Conservation (phyloP, 345 rosid genomes). For the Diplotaxis tenuifolia region DNA sequence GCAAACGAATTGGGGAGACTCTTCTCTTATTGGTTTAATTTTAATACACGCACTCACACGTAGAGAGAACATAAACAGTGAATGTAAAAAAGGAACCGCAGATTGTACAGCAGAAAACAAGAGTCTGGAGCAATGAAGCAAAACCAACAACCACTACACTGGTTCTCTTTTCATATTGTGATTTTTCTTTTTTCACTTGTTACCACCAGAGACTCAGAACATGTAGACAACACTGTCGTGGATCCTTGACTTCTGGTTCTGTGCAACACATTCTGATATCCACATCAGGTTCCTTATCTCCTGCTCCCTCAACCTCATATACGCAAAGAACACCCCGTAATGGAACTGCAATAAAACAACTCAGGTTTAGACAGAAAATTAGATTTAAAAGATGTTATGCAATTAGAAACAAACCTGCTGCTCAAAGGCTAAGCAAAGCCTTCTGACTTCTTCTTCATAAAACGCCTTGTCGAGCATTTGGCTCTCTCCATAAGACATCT, state of each 20-base stretch:
- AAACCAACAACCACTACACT: conserved; percentile 6
- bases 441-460: conserved; percentile 96
- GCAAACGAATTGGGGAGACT: conserved; percentile 12
- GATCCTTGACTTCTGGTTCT: conserved; percentile 96
- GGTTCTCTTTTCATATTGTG: too few relatives aligned
- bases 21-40: background rate
- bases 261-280: conserved; percentile 98
- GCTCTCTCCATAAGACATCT: conserved; percentile 91
- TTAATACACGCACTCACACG: conserved; percentile 20
- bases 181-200: background rate
- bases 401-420: conserved; percentile 67
- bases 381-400: background rate
- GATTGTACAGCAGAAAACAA: conserved; percentile 20
- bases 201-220: conserved; percentile 52
- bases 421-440: conserved; percentile 96
- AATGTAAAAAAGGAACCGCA: conserved; percentile 1
- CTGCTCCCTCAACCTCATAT: conserved; percentile 97
- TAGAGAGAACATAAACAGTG: conserved; percentile 1
- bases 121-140: background rate
- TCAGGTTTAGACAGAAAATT: conserved; percentile 4
- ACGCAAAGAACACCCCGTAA: conserved; percentile 88
- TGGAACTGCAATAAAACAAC: conserved; percentile 65
- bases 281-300: conserved; percentile 99
- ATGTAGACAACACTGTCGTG: conserved; percentile 97
- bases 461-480: conserved; percentile 98